Evolutionary conservation across 1,284 basidiomycete genomes (phyloP).

Genomic region (Marasmius sp.): DNA sequence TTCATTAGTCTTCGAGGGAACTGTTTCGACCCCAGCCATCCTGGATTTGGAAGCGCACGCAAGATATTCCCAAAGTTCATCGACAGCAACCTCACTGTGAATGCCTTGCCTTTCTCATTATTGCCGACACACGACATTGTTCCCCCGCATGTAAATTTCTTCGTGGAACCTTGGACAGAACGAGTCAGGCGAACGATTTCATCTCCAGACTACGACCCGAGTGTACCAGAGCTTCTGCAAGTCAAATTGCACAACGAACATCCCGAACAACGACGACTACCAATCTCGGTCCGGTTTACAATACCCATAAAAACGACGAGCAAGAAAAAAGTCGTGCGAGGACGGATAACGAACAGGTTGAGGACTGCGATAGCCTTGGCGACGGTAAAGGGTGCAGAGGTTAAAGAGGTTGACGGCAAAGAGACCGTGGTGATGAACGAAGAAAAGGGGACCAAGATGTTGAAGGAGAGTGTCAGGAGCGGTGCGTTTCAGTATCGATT

Average conservation of each 20-base stretch:
- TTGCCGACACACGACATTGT: constrained; percentile 2
- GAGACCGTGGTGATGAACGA: constrained; percentile 2
- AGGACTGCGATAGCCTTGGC: constrained; percentile 9
- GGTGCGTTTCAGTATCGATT: not conserved
- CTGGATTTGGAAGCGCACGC: not conserved
- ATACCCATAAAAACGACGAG: constrained; percentile 11
- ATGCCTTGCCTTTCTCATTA: constrained; percentile 6
- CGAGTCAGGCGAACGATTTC: constrained; percentile 7
- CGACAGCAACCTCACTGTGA: not conserved
- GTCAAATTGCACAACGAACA: constrained; percentile 5
- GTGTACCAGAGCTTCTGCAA: not conserved
- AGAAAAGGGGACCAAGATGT: not conserved
- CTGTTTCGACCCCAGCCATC: constrained; percentile 11
- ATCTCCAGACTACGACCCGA: not conserved
- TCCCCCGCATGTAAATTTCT: constrained; percentile 1
- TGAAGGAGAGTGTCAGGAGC: not conserved
- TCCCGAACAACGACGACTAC: constrained; percentile 2
- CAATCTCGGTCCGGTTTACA: constrained; percentile 8
- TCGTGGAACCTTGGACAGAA: constrained; percentile 11
- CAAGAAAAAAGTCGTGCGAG: constrained; percentile 11
- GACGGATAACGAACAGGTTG: constrained; percentile 9
- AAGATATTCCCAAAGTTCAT: not conserved
- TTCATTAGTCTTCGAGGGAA: not conserved
- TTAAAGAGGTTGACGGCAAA: constrained; percentile 7
- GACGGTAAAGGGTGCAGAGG: constrained; percentile 6